Conservation (phyloP, 139 green algal species). For the Chloropicon primus region DNA sequence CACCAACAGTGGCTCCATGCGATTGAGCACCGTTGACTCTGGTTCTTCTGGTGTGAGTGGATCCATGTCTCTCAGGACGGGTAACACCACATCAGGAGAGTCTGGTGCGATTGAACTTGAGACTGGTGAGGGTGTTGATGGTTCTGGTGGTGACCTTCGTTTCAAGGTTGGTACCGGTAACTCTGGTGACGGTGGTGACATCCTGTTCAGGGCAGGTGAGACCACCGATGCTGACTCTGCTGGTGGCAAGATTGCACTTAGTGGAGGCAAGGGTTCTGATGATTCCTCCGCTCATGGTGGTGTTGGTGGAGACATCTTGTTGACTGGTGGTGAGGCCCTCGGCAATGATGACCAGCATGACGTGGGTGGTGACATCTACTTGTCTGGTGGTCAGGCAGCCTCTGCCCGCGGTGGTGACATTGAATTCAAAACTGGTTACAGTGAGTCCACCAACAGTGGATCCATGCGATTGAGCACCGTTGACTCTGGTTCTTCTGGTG, state of each 20-base stretch:
- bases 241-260: neutral
- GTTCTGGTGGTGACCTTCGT: neutral
- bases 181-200: neutral
- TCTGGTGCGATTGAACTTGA: neutral
- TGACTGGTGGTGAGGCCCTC: neutral
- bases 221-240: neutral
- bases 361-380: neutral
- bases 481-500: neutral
- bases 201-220: neutral
- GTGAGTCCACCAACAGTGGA: neutral
- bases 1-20: neutral
- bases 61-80: neutral
- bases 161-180: neutral
- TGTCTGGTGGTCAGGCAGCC: neutral
- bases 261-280: neutral
- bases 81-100: neutral
- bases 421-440: constrained; percentile 1
- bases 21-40: neutral
- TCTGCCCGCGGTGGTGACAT: neutral
- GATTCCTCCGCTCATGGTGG: neutral
- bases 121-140: neutral
- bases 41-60: constrained; percentile 1
- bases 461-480: neutral
- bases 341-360: neutral
- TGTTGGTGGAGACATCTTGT: neutral